Percentiles rank a stretch among this genome's conserved stretches.
Evolutionary conservation across 257 asterid species (phyloP).

Genomic region (Salvia hispanica): DNA sequence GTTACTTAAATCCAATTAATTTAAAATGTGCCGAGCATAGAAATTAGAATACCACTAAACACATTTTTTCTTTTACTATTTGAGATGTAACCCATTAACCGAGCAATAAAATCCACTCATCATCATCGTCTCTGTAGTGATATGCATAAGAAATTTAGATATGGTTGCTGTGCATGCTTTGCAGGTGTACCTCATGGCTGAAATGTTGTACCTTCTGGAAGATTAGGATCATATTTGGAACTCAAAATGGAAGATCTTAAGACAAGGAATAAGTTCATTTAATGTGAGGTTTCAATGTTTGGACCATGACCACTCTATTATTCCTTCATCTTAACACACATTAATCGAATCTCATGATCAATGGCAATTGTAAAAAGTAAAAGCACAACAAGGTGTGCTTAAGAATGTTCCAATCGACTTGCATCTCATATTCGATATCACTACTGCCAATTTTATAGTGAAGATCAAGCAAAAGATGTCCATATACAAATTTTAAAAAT

Average conservation of each 20-base stretch:
- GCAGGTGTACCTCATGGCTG: not conserved
- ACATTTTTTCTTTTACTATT: not conserved
- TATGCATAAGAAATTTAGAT: constrained; percentile 14
- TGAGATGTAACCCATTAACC: constrained; percentile 28
- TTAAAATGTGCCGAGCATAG: too few relatives aligned
- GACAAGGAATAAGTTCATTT: constrained; percentile 38
- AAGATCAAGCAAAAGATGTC: constrained; percentile 39
- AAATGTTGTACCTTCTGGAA: constrained; percentile 23
- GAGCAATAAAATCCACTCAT: not conserved
- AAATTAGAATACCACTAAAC: too few relatives aligned
- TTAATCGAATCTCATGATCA: constrained; percentile 33
- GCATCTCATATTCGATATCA: constrained; percentile 38
- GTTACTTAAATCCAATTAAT: too few relatives aligned
- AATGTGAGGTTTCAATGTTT: constrained; percentile 23
- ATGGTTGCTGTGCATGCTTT: not conserved
- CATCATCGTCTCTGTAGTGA: constrained; percentile 2
- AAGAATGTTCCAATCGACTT: constrained; percentile 51
- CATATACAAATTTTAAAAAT: not conserved
- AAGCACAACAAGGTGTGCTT: constrained; percentile 40
- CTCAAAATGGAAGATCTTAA: constrained; percentile 31
- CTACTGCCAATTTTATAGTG: constrained; percentile 14
- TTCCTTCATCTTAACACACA: constrained; percentile 29
- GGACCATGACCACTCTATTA: constrained; percentile 35
- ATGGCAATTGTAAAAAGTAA: constrained; percentile 29
- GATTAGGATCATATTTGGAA: constrained; percentile 14